Conservation (phyloP, 2,329 filamentous ascomycete species). For the Aspergillus clavatus region DNA sequence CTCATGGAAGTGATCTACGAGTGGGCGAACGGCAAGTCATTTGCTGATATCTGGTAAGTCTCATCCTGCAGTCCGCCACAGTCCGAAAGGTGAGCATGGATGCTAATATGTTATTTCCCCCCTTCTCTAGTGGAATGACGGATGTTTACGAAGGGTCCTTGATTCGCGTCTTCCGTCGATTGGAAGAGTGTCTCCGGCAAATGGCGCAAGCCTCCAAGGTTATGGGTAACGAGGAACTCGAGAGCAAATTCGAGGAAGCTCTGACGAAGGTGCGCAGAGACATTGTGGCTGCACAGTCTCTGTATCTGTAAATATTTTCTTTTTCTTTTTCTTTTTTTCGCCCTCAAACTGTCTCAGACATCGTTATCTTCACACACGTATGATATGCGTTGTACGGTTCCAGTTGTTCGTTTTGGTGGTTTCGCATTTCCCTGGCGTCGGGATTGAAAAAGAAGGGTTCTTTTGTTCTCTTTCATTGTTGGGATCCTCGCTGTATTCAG, state of each 20-base stretch:
- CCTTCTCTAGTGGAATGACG: conserved; percentile 79
- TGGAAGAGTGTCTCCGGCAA: conserved; percentile 90
- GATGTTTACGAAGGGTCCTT: conserved; percentile 95
- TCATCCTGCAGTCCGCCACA: conserved; percentile 4
- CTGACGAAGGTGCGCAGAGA: conserved; percentile 83
- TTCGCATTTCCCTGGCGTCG: conserved; percentile 22
- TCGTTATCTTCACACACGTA: not conserved
- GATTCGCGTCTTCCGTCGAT: conserved; percentile 89
- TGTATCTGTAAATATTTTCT: conserved; percentile 65
- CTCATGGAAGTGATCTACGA: conserved; percentile 93
- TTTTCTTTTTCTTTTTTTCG: conserved; percentile 10
- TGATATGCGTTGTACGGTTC: conserved; percentile 1
- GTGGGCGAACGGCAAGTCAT: conserved; percentile 86
- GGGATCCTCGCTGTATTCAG: conserved; percentile 9
- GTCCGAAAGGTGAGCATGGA: conserved; percentile 1
- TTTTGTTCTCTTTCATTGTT: conserved; percentile 4
- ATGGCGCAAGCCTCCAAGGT: conserved; percentile 95
- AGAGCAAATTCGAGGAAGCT: conserved; percentile 84
- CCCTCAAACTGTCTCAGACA: not conserved
- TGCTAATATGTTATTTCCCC: conserved; percentile 11
- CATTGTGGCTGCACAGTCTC: conserved; percentile 88
- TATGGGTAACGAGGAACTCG: conserved; percentile 94
- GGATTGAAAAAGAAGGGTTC: conserved; percentile 7
- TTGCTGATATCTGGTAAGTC: conserved; percentile 89
- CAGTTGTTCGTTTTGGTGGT: conserved; percentile 13